Evolutionary conservation across 805 yeast species (phyloP).

Genomic region (Danielia oregonensis): DNA sequence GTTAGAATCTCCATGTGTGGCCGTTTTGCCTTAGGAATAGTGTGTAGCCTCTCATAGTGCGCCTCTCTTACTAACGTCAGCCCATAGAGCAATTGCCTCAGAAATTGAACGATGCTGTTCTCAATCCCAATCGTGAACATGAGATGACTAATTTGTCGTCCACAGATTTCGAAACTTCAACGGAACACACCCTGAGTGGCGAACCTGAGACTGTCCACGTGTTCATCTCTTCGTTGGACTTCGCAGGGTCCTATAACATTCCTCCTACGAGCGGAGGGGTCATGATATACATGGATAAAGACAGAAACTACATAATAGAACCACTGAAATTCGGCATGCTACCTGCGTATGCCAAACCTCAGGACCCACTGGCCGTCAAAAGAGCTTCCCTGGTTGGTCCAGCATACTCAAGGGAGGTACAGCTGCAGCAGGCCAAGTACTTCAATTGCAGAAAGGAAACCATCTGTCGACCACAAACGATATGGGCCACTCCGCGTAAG

Average conservation of each 20-base stretch:
- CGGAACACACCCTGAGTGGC: conserved; percentile 2
- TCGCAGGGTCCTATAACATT: conserved; percentile 49
- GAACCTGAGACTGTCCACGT: conserved; percentile 4
- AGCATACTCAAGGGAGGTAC: conserved; percentile 28
- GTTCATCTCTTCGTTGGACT: conserved; percentile 8
- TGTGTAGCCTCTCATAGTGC: conserved; percentile 5
- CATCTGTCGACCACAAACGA: conserved; percentile 39
- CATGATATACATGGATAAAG: conserved; percentile 21
- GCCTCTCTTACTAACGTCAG: conserved; percentile 5
- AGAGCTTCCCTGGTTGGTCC: conserved; percentile 15
- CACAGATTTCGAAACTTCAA: conserved; percentile 5
- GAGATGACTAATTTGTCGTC: background rate
- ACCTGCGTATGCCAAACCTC: conserved; percentile 61
- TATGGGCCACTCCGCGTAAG: conserved; percentile 56
- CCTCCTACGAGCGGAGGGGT: conserved; percentile 59
- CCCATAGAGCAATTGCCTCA: conserved; percentile 11
- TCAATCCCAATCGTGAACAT: conserved; percentile 1
- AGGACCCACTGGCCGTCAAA: conserved; percentile 26
- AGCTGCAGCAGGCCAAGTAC: conserved; percentile 41
- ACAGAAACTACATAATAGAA: conserved; percentile 26
- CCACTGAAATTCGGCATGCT: conserved; percentile 80
- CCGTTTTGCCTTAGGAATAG: conserved; percentile 15
- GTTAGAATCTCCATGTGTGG: conserved; percentile 14
- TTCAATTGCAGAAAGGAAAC: conserved; percentile 78
- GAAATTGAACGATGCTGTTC: conserved; percentile 7